Percentiles rank a stretch among this genome's conserved stretches.
phyloP scores from a whole-genome alignment of 257 asterid species.

The Salvia miltiorrhiza region DNA sequence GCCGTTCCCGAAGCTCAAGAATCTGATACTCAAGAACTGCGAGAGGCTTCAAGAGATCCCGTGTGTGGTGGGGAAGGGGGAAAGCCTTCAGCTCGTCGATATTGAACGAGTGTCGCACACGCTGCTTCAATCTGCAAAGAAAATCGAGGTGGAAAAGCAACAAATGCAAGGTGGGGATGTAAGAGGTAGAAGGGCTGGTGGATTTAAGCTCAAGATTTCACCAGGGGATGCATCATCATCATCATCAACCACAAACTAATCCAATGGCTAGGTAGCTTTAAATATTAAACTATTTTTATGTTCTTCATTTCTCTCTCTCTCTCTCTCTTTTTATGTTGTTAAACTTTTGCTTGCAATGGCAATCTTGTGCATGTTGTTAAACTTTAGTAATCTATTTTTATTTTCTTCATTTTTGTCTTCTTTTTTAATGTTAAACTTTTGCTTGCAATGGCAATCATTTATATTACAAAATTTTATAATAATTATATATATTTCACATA shows the following conservation, averaged over 20 bases:
- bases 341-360: too few relatives aligned
- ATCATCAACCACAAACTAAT: background rate
- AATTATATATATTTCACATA: too few relatives aligned
- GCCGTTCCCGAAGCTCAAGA: background rate
- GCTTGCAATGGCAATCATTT: too few relatives aligned
- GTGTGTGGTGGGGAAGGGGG: background rate
- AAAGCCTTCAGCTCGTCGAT: conserved; percentile 25
- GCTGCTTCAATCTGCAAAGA: background rate
- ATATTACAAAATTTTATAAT: too few relatives aligned
- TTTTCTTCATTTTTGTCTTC: too few relatives aligned
- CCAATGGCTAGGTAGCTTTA: background rate
- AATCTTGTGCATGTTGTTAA: too few relatives aligned
- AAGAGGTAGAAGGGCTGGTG: background rate
- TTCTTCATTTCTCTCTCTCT: too few relatives aligned
- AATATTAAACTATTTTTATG: too few relatives aligned
- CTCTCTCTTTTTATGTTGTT: too few relatives aligned
- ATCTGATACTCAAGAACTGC: conserved; percentile 21
- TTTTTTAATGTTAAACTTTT: too few relatives aligned
- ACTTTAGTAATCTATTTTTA: too few relatives aligned
- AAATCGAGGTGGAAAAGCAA: background rate
- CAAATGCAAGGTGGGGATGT: background rate
- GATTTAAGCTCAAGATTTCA: conserved; percentile 8
- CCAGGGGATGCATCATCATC: background rate
- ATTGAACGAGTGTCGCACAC: background rate
- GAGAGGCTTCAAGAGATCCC: conserved; percentile 22